Percentiles rank a stretch among this genome's conserved stretches.
Evolutionary conservation across 306 rosid genomes (phyloP).

Genomic region (Cucurbita ficifolia): DNA sequence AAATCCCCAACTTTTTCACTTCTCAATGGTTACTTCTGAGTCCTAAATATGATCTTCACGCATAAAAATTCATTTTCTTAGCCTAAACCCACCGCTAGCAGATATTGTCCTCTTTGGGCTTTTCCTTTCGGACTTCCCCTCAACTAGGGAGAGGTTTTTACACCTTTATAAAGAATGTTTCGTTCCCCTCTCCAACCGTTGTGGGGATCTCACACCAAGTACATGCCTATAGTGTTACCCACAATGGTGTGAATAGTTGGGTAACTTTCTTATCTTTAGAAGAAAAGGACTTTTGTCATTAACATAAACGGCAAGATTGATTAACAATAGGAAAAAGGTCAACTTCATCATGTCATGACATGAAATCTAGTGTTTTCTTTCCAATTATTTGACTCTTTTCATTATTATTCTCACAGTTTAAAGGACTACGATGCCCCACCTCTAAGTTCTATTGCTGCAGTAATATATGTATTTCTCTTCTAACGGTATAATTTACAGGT

Average conservation of each 20-base stretch:
- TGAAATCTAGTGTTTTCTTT: neutral
- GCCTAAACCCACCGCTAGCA: too few species aligned
- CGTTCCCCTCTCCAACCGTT: too few species aligned
- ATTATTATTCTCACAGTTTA: neutral
- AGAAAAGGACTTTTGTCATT: neutral
- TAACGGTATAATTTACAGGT: conserved; percentile 43
- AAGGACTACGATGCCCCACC: neutral
- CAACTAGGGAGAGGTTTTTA: too few species aligned
- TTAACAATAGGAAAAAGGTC: neutral
- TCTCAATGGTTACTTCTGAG: neutral
- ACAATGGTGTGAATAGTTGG: neutral
- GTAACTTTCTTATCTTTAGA: neutral
- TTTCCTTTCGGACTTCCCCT: too few species aligned
- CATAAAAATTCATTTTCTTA: neutral
- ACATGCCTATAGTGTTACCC: neutral
- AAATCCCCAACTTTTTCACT: neutral
- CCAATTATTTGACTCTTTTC: neutral
- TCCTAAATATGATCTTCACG: neutral
- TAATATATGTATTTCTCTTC: conserved; percentile 1
- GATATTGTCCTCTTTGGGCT: too few species aligned
- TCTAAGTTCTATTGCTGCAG: neutral
- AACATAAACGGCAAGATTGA: neutral
- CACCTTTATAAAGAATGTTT: too few species aligned
- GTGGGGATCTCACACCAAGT: too few species aligned
- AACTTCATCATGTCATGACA: neutral